phyloP scores from a whole-genome alignment of 2,329 filamentous ascomycete species.

The Aspergillus japonicus region DNA sequence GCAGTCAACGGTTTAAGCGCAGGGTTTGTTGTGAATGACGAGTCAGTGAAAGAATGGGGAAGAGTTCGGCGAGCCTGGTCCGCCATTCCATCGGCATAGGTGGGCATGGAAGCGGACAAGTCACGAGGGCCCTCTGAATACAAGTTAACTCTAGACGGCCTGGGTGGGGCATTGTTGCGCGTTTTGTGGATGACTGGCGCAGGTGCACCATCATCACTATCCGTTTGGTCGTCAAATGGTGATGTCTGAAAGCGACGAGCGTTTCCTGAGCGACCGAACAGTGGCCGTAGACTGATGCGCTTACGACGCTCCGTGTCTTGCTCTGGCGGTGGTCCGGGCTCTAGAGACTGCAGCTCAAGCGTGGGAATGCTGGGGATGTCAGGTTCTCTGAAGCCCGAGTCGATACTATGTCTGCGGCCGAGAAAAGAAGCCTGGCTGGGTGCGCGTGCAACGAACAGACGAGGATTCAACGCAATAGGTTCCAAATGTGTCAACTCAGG shows the following conservation, averaged over 20 bases:
- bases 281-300: slow-evolving; percentile 37
- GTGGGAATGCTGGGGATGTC: slow-evolving; percentile 29
- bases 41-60: slow-evolving; percentile 31
- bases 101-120: slow-evolving; percentile 19
- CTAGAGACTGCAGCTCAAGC: slow-evolving; percentile 29
- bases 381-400: slow-evolving; percentile 25
- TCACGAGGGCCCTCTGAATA: slow-evolving; percentile 17
- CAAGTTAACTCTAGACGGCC: slow-evolving; percentile 12
- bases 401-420: slow-evolving; percentile 28
- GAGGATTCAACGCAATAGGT: slow-evolving; percentile 11
- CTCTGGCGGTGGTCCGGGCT: slow-evolving; percentile 17
- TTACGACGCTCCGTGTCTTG: slow-evolving; percentile 28
- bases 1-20: slow-evolving; percentile 27
- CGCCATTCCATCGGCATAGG: slow-evolving; percentile 13
- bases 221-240: slow-evolving; percentile 24
- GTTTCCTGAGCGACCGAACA: slow-evolving; percentile 33
- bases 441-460: slow-evolving; percentile 17
- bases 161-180: slow-evolving; percentile 19
- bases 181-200: slow-evolving; percentile 35
- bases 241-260: slow-evolving; percentile 28
- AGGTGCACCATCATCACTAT: slow-evolving; percentile 34
- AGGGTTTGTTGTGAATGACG: slow-evolving; percentile 18
- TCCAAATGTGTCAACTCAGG: slow-evolving; percentile 11
- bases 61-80: slow-evolving; percentile 16
- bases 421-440: slow-evolving; percentile 28